Percentiles rank a stretch among this genome's conserved stretches.
phyloP scores from a whole-genome alignment of 2,329 filamentous ascomycete species.

The Aspergillus intermedius region DNA sequence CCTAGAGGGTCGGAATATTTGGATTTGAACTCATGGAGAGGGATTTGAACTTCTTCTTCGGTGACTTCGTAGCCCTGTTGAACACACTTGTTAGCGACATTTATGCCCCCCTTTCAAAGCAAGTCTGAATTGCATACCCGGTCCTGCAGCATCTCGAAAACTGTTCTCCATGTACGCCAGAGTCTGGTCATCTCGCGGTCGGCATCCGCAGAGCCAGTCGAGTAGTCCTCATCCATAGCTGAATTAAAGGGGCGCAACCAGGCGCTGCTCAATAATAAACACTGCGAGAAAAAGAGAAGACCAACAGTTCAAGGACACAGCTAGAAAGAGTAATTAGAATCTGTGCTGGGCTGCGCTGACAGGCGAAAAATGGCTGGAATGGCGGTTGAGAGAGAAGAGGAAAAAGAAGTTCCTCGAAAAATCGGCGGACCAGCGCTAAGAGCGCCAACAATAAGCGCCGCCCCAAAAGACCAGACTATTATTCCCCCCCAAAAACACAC shows the following conservation, averaged over 20 bases:
- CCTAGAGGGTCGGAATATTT: slow-evolving; percentile 69
- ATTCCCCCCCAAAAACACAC: background rate
- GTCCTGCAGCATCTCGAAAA: slow-evolving; percentile 91
- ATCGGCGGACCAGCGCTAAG: slow-evolving; percentile 23
- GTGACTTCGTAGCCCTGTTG: slow-evolving; percentile 83
- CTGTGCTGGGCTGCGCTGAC: background rate
- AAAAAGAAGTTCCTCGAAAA: slow-evolving; percentile 23
- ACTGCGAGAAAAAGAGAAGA: slow-evolving; percentile 1
- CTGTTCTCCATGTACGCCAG: slow-evolving; percentile 90
- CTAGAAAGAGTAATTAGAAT: slow-evolving; percentile 2
- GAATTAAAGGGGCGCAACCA: slow-evolving; percentile 5
- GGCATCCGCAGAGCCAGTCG: slow-evolving; percentile 30
- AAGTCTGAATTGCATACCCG: slow-evolving; percentile 53
- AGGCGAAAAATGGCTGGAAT: slow-evolving; percentile 19
- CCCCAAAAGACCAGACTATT: slow-evolving; percentile 14
- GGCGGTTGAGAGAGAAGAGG: slow-evolving; percentile 2
- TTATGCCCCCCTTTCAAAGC: slow-evolving; percentile 4
- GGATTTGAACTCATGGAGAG: slow-evolving; percentile 70
- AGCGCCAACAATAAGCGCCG: slow-evolving; percentile 20
- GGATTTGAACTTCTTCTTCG: slow-evolving; percentile 81
- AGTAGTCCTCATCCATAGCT: slow-evolving; percentile 36
- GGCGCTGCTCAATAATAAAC: slow-evolving; percentile 4
- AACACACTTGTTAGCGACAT: slow-evolving; percentile 15
- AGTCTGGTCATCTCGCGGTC: slow-evolving; percentile 55
- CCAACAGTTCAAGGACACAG: background rate